phyloP scores from a whole-genome alignment of 768 basidiomycete genomes.

The Sistotremastrum niveocremeum region DNA sequence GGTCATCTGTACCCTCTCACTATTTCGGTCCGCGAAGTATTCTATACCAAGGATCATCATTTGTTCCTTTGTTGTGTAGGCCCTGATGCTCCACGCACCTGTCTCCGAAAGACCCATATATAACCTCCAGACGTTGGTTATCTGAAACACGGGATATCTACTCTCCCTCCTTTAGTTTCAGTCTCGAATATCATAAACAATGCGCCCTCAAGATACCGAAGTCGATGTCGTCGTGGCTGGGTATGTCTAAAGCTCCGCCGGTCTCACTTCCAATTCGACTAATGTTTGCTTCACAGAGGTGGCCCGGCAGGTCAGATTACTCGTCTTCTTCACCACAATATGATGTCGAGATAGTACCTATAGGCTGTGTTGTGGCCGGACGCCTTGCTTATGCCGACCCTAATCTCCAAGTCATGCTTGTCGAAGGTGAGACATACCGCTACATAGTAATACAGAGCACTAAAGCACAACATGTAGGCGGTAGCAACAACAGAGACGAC shows the following conservation, averaged over 20 bases:
- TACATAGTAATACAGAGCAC: neutral
- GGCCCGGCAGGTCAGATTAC: constrained; percentile 40
- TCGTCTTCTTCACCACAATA: neutral
- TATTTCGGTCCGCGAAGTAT: no score
- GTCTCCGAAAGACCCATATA: no score
- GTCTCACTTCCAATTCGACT: neutral
- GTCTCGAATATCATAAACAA: constrained; percentile 13
- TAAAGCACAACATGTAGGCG: constrained; percentile 23
- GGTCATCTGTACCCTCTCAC: no score
- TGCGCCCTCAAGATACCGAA: constrained; percentile 41
- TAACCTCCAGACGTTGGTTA: neutral
- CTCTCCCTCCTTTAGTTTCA: neutral
- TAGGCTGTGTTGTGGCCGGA: constrained; percentile 55
- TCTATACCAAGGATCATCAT: no score
- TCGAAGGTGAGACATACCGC: constrained; percentile 35
- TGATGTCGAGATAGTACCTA: constrained; percentile 1
- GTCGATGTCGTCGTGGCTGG: constrained; percentile 61
- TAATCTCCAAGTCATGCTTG: constrained; percentile 60
- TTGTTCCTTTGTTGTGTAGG: no score
- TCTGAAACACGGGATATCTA: neutral
- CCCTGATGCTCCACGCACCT: no score
- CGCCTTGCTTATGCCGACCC: constrained; percentile 60
- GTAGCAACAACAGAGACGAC: constrained; percentile 59
- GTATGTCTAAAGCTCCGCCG: constrained; percentile 12
- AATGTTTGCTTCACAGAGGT: constrained; percentile 23